phyloP scores from a whole-genome alignment of 2,329 filamentous ascomycete species.

The Lasiodiplodia hormozganensis region DNA sequence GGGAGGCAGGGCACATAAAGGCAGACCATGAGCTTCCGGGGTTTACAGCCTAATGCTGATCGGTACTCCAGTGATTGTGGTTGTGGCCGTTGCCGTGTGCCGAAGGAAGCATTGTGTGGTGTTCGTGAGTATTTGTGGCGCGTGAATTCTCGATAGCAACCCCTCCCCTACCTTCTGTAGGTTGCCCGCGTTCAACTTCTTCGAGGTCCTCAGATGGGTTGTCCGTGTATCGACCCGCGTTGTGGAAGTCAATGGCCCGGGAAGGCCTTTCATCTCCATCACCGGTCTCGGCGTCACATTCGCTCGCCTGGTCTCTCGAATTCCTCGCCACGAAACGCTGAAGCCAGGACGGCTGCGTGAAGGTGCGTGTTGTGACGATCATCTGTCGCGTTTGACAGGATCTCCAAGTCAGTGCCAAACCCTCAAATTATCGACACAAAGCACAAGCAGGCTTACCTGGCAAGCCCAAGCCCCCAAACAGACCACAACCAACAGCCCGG shows the following conservation, averaged over 20 bases:
- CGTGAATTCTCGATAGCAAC: neutral
- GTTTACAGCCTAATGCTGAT: neutral
- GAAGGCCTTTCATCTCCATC: neutral
- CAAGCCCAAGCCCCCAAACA: conserved; percentile 61
- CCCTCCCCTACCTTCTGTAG: neutral
- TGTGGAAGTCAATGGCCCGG: neutral
- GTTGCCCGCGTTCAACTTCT: neutral
- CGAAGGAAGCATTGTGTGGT: neutral
- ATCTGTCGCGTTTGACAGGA: neutral
- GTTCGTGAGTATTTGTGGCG: neutral
- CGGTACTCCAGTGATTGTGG: neutral
- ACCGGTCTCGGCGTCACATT: too few species aligned
- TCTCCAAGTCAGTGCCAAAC: neutral
- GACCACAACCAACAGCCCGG: conserved; percentile 60
- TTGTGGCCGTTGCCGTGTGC: neutral
- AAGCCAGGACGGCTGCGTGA: neutral
- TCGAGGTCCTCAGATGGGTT: neutral
- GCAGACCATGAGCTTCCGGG: too few species aligned
- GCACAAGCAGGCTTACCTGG: conserved; percentile 54
- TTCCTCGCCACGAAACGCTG: neutral
- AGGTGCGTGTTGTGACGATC: neutral
- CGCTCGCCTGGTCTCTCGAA: neutral
- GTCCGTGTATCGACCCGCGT: neutral
- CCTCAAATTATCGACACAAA: neutral
- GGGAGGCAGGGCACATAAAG: too few species aligned